Percentiles rank a stretch among this genome's conserved stretches.
These are phyloP conservation scores for Claviceps sp. DNA, from an alignment of 2,329 filamentous ascomycete genomes.

Conservation along the genomic window DNA sequence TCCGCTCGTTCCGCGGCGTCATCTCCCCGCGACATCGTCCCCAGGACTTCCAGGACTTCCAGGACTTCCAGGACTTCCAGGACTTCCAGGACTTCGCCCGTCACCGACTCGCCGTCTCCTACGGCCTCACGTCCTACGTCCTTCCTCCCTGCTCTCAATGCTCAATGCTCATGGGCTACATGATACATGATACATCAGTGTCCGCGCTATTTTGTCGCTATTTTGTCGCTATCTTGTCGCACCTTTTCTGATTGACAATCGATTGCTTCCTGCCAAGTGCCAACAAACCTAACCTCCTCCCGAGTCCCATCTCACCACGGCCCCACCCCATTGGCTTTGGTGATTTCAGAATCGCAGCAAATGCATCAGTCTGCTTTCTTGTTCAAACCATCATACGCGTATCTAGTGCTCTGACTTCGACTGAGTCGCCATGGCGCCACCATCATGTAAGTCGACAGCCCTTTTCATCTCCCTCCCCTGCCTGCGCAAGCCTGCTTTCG, in stretches of 20 bases:
- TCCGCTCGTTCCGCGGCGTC: background rate
- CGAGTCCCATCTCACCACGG: background rate
- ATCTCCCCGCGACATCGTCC: background rate
- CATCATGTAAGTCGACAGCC: slow-evolving; percentile 13
- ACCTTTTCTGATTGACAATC: background rate
- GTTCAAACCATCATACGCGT: background rate
- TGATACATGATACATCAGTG: too few relatives aligned
- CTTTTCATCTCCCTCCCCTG: slow-evolving; percentile 6
- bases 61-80: background rate
- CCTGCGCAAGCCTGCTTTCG: background rate
- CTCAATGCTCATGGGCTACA: too few relatives aligned
- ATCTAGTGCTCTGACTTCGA: too few relatives aligned
- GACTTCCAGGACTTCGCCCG: too few relatives aligned
- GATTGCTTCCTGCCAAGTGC: background rate
- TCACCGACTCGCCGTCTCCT: background rate
- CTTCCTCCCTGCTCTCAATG: too few relatives aligned
- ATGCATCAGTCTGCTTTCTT: background rate
- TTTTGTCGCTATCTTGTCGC: background rate
- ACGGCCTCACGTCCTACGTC: background rate
- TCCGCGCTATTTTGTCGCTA: background rate
- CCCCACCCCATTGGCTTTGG: background rate
- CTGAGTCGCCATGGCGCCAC: slow-evolving; percentile 13
- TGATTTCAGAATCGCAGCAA: background rate
- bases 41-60: background rate
- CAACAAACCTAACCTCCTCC: background rate